Conservation (phyloP, 345 rosid genomes). For the Populus ilicifolia region DNA sequence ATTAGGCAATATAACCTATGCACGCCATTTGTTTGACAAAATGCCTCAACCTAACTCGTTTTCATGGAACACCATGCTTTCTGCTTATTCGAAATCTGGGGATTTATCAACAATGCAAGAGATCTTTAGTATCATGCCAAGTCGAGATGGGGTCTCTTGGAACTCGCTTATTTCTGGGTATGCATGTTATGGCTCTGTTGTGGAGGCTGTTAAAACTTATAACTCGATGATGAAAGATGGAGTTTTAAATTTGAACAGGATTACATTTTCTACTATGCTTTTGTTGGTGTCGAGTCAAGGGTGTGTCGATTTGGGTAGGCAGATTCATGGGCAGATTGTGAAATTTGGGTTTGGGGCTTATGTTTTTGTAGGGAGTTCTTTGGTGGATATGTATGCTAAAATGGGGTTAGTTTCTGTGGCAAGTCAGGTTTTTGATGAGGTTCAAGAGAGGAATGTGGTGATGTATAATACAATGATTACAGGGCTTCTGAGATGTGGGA, state of each 20-base stretch:
- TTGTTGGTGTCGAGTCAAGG: constrained; percentile 46
- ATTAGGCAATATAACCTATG: constrained; percentile 45
- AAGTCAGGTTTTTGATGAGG: constrained; percentile 48
- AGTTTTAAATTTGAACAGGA: constrained; percentile 47
- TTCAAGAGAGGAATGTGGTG: constrained; percentile 51
- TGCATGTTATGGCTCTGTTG: constrained; percentile 39
- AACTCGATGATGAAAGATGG: constrained; percentile 64
- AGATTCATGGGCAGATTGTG: constrained; percentile 69
- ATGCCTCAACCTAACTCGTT: constrained; percentile 53
- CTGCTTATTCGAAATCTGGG: constrained; percentile 72
- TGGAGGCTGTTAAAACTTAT: constrained; percentile 53
- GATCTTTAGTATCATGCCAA: constrained; percentile 52
- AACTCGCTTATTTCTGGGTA: constrained; percentile 75
- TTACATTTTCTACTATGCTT: constrained; percentile 72
- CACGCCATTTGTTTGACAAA: constrained; percentile 61
- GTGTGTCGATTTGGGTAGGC: constrained; percentile 50
- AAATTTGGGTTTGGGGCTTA: constrained; percentile 61
- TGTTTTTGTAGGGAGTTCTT: constrained; percentile 63
- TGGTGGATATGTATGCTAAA: constrained; percentile 85
- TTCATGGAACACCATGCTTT: constrained; percentile 85
- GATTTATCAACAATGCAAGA: constrained; percentile 44
- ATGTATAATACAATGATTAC: constrained; percentile 70
- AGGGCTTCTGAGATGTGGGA: constrained; percentile 60
- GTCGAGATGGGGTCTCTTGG: constrained; percentile 75
- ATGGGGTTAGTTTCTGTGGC: constrained; percentile 56